Percentiles rank a stretch among this genome's conserved stretches.
phyloP scores from a whole-genome alignment of 2,329 filamentous ascomycete species.

The Colletotrichum sp. region DNA sequence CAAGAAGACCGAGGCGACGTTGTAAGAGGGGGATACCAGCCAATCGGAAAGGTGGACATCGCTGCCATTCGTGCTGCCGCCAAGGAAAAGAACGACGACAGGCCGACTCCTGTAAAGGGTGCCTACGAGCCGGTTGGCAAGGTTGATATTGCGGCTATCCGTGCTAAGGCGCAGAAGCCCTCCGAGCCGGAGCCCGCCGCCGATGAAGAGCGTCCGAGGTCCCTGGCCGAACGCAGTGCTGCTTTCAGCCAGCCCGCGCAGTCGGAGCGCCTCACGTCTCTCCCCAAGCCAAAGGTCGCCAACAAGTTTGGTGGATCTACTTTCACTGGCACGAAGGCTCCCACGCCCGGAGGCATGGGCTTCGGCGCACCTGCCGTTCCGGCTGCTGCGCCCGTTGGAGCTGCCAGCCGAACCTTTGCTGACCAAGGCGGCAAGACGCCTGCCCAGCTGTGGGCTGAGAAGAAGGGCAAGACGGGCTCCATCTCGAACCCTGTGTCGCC shows the following conservation, averaged over 20 bases:
- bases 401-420: constrained; percentile 90
- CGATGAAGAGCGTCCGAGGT: constrained; percentile 48
- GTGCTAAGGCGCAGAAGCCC: constrained; percentile 78
- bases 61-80: constrained; percentile 82
- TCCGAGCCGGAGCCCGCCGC: constrained; percentile 30
- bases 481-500: constrained; percentile 45
- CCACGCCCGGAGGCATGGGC: constrained; percentile 73
- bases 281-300: constrained; percentile 94
- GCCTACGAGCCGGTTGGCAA: constrained; percentile 95
- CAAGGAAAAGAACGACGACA: constrained; percentile 74
- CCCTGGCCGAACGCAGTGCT: constrained; percentile 76
- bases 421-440: constrained; percentile 96
- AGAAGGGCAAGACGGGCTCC: constrained; percentile 81
- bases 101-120: constrained; percentile 86
- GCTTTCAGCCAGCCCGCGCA: constrained; percentile 68
- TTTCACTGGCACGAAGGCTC: constrained; percentile 90
- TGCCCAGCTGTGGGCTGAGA: constrained; percentile 96
- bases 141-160: constrained; percentile 95
- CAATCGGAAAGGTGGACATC: constrained; percentile 97
- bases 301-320: constrained; percentile 81
- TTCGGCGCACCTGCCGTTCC: constrained; percentile 67
- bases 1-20: constrained; percentile 64
- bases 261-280: constrained; percentile 80
- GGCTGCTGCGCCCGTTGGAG: constrained; percentile 68
- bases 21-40: constrained; percentile 87